These are phyloP conservation scores for Malus sylvestris DNA, from an alignment of 306 rosid species.

Conservation along the genomic window DNA sequence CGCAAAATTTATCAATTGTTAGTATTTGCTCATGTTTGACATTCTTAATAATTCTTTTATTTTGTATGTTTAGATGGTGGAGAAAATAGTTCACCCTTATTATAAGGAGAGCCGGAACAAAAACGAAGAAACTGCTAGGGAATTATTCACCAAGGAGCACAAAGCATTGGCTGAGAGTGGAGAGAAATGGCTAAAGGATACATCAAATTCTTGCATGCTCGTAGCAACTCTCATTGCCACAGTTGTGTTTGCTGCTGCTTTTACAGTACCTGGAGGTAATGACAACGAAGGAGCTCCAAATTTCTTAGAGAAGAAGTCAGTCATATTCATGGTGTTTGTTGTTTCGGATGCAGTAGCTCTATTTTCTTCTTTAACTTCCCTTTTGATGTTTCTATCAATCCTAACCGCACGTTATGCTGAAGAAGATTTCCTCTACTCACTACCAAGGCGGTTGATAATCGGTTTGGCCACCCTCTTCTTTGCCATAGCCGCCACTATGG, in stretches of 20 bases:
- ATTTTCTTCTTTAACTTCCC: conserved; percentile 42
- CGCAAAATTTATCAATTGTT: neutral
- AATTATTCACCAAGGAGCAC: conserved; percentile 5
- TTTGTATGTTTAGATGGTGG: conserved; percentile 1
- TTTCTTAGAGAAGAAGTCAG: conserved; percentile 20
- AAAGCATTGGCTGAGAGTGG: neutral
- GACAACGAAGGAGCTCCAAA: conserved; percentile 33
- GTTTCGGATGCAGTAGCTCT: conserved; percentile 45
- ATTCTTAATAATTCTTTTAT: neutral
- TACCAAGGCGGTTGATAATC: conserved; percentile 36
- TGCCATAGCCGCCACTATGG: conserved; percentile 32
- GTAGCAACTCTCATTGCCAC: conserved; percentile 54
- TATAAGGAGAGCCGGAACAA: neutral
- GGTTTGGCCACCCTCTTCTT: conserved; percentile 43
- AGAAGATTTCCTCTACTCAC: conserved; percentile 36
- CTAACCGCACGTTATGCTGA: conserved; percentile 28
- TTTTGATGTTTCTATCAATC: conserved; percentile 42
- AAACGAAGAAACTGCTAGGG: neutral
- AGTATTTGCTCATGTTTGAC: neutral
- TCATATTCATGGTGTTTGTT: conserved; percentile 22
- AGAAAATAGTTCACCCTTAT: conserved; percentile 2
- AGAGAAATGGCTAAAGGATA: conserved; percentile 34
- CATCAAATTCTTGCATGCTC: conserved; percentile 44
- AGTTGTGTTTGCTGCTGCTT: conserved; percentile 38
- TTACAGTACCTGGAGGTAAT: conserved; percentile 52